These are phyloP conservation scores for Rhynchosporium secalis DNA, from an alignment of 2,329 filamentous ascomycete genomes.

Conservation along the genomic window DNA sequence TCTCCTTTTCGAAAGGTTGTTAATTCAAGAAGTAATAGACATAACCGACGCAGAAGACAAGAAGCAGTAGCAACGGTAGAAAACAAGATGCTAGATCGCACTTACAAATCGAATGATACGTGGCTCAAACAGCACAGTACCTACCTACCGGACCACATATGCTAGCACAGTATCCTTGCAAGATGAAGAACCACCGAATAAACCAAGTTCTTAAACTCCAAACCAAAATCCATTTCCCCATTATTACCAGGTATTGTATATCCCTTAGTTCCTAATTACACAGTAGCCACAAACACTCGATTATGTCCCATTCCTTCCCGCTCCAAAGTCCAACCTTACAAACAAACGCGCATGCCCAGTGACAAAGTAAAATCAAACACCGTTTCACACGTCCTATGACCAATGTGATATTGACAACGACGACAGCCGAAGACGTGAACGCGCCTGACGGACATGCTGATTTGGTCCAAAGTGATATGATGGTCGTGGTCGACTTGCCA, in stretches of 20 bases:
- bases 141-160: too few species aligned
- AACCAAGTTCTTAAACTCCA: neutral
- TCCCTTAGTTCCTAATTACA: conserved; percentile 10
- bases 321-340: neutral
- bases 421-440: neutral
- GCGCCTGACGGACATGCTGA: conserved; percentile 25
- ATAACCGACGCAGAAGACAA: too few species aligned
- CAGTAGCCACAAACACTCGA: neutral
- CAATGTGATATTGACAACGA: neutral
- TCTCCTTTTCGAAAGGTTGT: too few species aligned
- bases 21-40: too few species aligned
- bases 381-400: neutral
- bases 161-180: neutral
- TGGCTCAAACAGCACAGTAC: too few species aligned
- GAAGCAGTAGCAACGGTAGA: too few species aligned
- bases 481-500: neutral
- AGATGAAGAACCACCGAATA: neutral
- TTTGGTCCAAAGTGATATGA: neutral
- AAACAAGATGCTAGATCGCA: too few species aligned
- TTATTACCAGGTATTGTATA: conserved; percentile 11
- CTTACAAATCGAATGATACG: too few species aligned
- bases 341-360: neutral
- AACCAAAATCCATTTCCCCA: conserved; percentile 7
- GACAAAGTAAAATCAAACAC: neutral
- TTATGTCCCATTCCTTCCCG: neutral